phyloP scores from a whole-genome alignment of 306 rosid genomes.

The Argentina anserina region DNA sequence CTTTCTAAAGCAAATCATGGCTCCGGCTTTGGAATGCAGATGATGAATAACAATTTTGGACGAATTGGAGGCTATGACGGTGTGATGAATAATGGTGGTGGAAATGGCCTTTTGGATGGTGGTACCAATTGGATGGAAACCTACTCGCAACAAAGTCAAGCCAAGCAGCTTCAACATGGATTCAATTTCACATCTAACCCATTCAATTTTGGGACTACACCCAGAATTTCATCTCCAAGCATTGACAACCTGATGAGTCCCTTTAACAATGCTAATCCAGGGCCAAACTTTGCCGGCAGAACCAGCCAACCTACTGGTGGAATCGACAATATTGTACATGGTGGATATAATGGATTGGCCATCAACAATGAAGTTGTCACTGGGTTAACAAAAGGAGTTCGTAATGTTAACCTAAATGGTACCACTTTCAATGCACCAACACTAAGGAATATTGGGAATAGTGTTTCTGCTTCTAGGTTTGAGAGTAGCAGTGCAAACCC shows the following conservation, averaged over 20 bases:
- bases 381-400: slow-evolving; percentile 2
- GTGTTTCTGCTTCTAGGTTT: not conserved
- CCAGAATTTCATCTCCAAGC: not conserved
- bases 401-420: slow-evolving; percentile 1
- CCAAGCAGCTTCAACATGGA: not conserved
- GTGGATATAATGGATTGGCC: not conserved
- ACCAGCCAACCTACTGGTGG: not conserved
- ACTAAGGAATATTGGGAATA: not conserved
- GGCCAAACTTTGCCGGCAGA: not conserved
- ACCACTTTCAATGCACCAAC: not conserved
- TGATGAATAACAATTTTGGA: slow-evolving; percentile 2
- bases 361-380: slow-evolving; percentile 1
- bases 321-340: not conserved
- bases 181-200: not conserved
- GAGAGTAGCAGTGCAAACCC: slow-evolving; percentile 1
- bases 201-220: not conserved
- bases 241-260: not conserved
- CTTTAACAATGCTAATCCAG: not conserved
- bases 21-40: not conserved
- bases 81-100: not conserved
- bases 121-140: slow-evolving; percentile 1
- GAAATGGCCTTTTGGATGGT: slow-evolving; percentile 4
- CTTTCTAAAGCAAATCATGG: not conserved
- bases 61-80: not conserved
- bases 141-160: slow-evolving; percentile 6